A percentile compares a stretch with the other conserved stretches of the same genome.
These are phyloP conservation scores for Parietaria judaica DNA, from an alignment of 306 rosid genomes.

Conservation along the genomic window DNA sequence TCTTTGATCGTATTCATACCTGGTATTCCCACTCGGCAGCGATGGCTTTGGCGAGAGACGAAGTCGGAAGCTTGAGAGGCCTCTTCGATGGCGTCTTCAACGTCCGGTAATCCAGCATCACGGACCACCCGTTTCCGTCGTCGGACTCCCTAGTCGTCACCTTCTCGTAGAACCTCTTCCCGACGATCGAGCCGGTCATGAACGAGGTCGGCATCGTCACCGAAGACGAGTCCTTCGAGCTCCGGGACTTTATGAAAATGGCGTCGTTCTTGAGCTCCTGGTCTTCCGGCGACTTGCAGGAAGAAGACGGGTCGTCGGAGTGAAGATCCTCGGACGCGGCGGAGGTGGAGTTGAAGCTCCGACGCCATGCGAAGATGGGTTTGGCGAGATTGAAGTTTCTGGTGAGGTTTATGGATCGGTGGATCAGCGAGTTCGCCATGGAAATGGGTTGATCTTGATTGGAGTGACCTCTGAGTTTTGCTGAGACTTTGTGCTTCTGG, in stretches of 20 bases:
- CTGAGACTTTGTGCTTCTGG: not conserved
- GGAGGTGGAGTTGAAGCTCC: slow-evolving; percentile 29
- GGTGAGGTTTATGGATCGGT: slow-evolving; percentile 22
- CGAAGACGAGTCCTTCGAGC: slow-evolving; percentile 31
- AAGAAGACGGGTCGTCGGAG: slow-evolving; percentile 28
- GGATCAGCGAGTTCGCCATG: slow-evolving; percentile 36
- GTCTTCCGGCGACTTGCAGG: slow-evolving; percentile 52
- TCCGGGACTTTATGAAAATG: slow-evolving; percentile 34
- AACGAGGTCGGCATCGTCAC: slow-evolving; percentile 91
- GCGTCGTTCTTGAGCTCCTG: slow-evolving; percentile 7
- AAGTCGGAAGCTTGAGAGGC: slow-evolving; percentile 74
- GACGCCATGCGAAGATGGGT: slow-evolving; percentile 21
- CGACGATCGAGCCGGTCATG: slow-evolving; percentile 88
- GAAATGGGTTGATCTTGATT: not conserved
- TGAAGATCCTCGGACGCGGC: slow-evolving; percentile 29
- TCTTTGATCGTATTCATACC: slow-evolving; percentile 24
- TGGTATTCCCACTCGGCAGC: slow-evolving; percentile 95
- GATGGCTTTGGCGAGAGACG: slow-evolving; percentile 72
- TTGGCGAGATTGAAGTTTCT: slow-evolving; percentile 11
- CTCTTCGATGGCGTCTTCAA: slow-evolving; percentile 78
- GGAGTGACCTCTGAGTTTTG: slow-evolving; percentile 12
- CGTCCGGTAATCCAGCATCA: slow-evolving; percentile 89
- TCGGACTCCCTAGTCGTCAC: slow-evolving; percentile 63
- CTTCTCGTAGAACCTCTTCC: slow-evolving; percentile 67
- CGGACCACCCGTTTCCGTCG: slow-evolving; percentile 78